A percentile compares a stretch with the other conserved stretches of the same genome.
Evolutionary conservation across 805 yeast species (phyloP).

Genomic region (Lachancea waltii): DNA sequence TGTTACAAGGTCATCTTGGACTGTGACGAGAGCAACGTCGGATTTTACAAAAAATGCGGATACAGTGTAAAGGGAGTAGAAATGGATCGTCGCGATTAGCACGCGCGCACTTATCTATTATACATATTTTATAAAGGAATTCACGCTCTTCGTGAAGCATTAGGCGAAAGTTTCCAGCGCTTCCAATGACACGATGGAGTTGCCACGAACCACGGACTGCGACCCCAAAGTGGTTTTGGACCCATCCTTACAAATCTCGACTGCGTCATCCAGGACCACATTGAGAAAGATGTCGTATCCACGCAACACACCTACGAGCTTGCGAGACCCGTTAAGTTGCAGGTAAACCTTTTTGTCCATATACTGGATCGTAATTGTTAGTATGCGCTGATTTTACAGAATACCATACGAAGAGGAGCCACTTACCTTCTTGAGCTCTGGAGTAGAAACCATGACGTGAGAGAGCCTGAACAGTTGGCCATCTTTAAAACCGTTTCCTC

Average conservation of each 20-base stretch:
- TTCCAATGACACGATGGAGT: constrained; percentile 68
- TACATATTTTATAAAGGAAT: not conserved
- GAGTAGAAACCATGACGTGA: constrained; percentile 9
- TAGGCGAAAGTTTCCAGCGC: constrained; percentile 28
- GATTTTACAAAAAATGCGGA: constrained; percentile 87
- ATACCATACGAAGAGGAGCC: not conserved
- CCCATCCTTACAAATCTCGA: constrained; percentile 49
- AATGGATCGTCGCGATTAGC: constrained; percentile 36
- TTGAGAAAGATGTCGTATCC: constrained; percentile 83
- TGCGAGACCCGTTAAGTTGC: constrained; percentile 72
- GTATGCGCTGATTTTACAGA: not conserved
- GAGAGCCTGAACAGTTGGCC: not conserved
- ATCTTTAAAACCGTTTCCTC: too few species aligned
- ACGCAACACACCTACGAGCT: constrained; percentile 69
- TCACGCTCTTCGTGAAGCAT: not conserved
- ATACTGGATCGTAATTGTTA: constrained; percentile 39
- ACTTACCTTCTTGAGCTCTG: constrained; percentile 14
- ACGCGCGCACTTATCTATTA: not conserved
- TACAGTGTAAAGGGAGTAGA: constrained; percentile 58
- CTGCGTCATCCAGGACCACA: constrained; percentile 63
- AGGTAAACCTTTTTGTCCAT: constrained; percentile 70
- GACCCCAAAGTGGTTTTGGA: constrained; percentile 56
- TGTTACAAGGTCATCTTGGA: constrained; percentile 88
- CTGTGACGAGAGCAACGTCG: constrained; percentile 75
- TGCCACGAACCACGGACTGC: constrained; percentile 64